A percentile compares a stretch with the other conserved stretches of the same genome.
Evolutionary conservation across 2,329 filamentous ascomycete genomes (phyloP).

Genomic region (Raffaelea ambrosiae): DNA sequence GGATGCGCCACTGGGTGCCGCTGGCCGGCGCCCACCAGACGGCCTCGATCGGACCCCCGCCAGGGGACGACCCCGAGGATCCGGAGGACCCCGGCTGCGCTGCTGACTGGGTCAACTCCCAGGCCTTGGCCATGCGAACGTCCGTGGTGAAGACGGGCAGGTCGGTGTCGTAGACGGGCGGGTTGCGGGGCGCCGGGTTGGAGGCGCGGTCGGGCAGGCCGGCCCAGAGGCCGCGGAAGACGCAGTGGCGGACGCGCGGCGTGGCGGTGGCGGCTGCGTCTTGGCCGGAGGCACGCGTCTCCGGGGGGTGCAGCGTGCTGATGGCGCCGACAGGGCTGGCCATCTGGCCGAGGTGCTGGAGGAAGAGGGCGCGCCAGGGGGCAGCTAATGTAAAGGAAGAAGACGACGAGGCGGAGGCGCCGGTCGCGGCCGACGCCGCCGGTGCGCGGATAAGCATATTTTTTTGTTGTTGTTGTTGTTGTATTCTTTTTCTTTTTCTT

Average conservation of each 20-base stretch:
- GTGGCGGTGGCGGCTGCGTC: conserved; percentile 17
- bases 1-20: conserved; percentile 76
- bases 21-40: conserved; percentile 74
- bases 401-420: not conserved
- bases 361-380: conserved; percentile 45
- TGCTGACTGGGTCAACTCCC: conserved; percentile 56
- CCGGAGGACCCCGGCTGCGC: conserved; percentile 31
- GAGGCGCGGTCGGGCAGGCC: conserved; percentile 61
- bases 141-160: conserved; percentile 81
- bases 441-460: not conserved
- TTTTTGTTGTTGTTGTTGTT: not conserved
- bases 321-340: conserved; percentile 40
- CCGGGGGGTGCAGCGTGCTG: conserved; percentile 39
- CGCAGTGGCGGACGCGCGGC: conserved; percentile 66
- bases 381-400: conserved; percentile 22
- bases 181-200: conserved; percentile 66
- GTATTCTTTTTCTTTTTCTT: not conserved
- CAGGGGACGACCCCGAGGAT: conserved; percentile 50
- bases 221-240: conserved; percentile 80
- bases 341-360: conserved; percentile 41
- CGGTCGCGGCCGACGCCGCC: not conserved
- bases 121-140: conserved; percentile 74
- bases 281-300: too few species aligned
- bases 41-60: conserved; percentile 61
- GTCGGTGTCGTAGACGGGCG: conserved; percentile 62